Base-by-base conservation (phyloP, 257 asterid genomes). In the Marsdenia floribunda region DNA sequence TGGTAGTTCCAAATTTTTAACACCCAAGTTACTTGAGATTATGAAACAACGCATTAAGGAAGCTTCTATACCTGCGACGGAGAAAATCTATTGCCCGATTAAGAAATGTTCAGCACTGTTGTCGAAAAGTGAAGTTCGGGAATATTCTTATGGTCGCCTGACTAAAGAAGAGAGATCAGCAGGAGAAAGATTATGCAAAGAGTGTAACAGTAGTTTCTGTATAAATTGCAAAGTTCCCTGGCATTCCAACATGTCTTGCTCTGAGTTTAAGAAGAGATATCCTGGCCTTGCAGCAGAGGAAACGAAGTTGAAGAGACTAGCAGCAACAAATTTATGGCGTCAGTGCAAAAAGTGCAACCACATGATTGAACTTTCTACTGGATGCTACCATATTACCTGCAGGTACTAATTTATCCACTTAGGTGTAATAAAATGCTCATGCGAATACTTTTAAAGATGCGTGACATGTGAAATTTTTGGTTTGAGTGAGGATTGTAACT, bases 41-140 rank as follows among this genome's bases (percentile, higher is more conserved):
- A 80, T 90, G 97, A 73, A 73, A 33, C 93, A 84, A 68, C 94
- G 89, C 50, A 67, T 78, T 14, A 77, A 73, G 85, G 97, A 91
- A 79, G 92, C 92, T 82, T 89, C 92, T 3, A 88, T 91, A 78
- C 88, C 91, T 8, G 83, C 72, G 33, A 70, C 87, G 0, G 90
- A 89, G 79, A 89, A 86, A 82, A 81, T 91, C 47, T 91, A 91
- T 78, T 91, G 97, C 82, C 97, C 96, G 14, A 87, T 84, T 72
- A 93, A 96, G 19, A 87, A 85, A 80, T 91, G 96, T 78, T 91
- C 97, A 0, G 89, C 96, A 74, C 80, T 91, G 67, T 88, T 89
- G 96, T 88, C 97, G 2, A 87, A 81, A 80, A 50, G 65, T 21
- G 93, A 91, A 75, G 88, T 78, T 78, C 74, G 82, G 37, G 95